Evolutionary conservation across 139 green algal genomes (phyloP).

Genomic region (Ettlia oleoabundans): DNA sequence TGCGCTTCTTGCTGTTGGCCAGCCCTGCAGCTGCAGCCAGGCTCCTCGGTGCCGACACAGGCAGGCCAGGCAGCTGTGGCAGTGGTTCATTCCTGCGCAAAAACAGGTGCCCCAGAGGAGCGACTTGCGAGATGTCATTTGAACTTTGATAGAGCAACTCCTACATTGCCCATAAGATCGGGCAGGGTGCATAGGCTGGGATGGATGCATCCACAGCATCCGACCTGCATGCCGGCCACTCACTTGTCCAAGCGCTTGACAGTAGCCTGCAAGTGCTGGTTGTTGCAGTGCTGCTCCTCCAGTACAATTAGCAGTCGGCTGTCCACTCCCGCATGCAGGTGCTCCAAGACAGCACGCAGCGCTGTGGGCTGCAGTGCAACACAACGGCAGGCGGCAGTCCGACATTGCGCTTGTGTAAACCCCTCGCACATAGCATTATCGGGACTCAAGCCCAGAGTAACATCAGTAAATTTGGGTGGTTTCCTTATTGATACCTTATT

Average conservation of each 20-base stretch:
- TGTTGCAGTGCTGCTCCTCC: conserved; percentile 12
- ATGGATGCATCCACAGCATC: not conserved
- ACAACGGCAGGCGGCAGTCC: too few species aligned
- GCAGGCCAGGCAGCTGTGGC: not conserved
- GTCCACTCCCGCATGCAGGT: not conserved
- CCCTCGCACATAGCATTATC: too few species aligned
- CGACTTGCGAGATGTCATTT: too few species aligned
- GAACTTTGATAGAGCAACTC: too few species aligned
- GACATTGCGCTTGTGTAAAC: too few species aligned
- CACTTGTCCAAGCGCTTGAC: not conserved
- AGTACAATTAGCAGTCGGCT: not conserved
- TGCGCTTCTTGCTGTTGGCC: conserved; percentile 24
- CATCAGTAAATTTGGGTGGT: too few species aligned
- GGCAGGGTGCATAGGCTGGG: too few species aligned
- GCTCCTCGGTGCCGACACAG: not conserved
- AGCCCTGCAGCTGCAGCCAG: not conserved
- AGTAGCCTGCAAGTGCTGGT: not conserved
- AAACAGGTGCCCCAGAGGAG: not conserved
- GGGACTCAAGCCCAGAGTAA: too few species aligned
- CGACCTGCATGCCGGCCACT: not conserved
- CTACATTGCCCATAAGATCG: too few species aligned
- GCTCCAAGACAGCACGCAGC: conserved; percentile 1
- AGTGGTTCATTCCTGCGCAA: not conserved
- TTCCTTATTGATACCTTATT: too few species aligned
- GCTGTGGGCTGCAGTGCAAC: too few species aligned